Conservation (phyloP, 2,329 filamentous ascomycete genomes). For the Beauveria scarabaeidicola region DNA sequence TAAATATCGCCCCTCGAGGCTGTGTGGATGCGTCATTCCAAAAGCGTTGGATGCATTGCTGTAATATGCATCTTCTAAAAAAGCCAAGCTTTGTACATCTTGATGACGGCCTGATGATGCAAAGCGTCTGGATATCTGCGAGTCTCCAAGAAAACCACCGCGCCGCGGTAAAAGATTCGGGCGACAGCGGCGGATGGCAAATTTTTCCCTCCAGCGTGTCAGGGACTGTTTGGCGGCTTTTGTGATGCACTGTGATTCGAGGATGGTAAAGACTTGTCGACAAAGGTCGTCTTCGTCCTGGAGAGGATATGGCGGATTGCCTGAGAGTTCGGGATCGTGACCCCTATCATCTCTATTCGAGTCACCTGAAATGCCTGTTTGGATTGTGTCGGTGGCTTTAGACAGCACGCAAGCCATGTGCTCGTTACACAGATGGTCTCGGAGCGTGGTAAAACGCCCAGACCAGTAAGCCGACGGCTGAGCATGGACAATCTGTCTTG, state of each 20-base stretch:
- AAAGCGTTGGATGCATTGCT: conserved; percentile 12
- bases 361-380: neutral
- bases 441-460: conserved; percentile 49
- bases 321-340: neutral
- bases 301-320: conserved; percentile 3
- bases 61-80: conserved; percentile 11
- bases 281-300: conserved; percentile 34
- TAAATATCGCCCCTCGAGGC: conserved; percentile 9
- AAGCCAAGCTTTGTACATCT: conserved; percentile 1
- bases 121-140: conserved; percentile 23
- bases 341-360: too few relatives aligned
- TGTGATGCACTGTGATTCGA: conserved; percentile 39
- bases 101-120: conserved; percentile 11
- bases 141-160: conserved; percentile 23
- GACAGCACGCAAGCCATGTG: conserved; percentile 5
- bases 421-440: conserved; percentile 36
- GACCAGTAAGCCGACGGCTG: conserved; percentile 50
- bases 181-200: conserved; percentile 33
- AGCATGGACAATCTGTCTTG: conserved; percentile 28
- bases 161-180: conserved; percentile 32
- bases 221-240: conserved; percentile 39
- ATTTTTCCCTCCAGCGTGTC: conserved; percentile 39
- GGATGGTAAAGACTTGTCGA: conserved; percentile 36
- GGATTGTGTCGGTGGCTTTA: neutral
- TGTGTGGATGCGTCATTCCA: conserved; percentile 8